Evolutionary conservation across 345 rosid species (phyloP).

Genomic region (Triadica sebifera): DNA sequence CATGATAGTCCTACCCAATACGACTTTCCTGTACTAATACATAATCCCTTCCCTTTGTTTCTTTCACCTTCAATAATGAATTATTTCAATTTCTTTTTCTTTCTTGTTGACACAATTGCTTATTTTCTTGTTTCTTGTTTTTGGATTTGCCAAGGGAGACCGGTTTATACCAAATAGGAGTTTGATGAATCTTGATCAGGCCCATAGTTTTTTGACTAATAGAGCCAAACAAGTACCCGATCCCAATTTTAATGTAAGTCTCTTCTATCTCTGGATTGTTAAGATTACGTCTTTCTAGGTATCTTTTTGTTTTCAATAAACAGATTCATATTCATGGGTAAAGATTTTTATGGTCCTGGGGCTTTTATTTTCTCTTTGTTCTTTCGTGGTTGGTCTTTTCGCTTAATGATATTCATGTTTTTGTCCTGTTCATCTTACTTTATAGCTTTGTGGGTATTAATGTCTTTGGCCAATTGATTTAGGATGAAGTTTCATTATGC

Average conservation of each 20-base stretch:
- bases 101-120: neutral
- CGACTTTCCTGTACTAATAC: slow-evolving; percentile 33
- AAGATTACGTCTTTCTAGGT: neutral
- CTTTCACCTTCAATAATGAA: neutral
- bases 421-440: neutral
- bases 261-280: slow-evolving; percentile 2
- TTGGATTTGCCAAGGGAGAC: slow-evolving; percentile 37
- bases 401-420: neutral
- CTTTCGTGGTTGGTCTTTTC: neutral
- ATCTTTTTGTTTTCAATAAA: neutral
- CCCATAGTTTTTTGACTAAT: slow-evolving; percentile 43
- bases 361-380: neutral
- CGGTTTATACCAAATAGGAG: slow-evolving; percentile 50
- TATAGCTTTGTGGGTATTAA: too few species aligned
- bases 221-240: slow-evolving; percentile 14
- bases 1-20: slow-evolving; percentile 31
- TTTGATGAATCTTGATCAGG: slow-evolving; percentile 64
- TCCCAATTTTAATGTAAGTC: slow-evolving; percentile 28
- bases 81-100: neutral
- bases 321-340: neutral
- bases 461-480: neutral
- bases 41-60: neutral
- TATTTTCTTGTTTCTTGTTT: neutral
- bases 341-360: neutral
- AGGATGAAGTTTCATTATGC: neutral